phyloP scores from a whole-genome alignment of 1,284 basidiomycete genomes.

The Melampsora larici-populina region DNA sequence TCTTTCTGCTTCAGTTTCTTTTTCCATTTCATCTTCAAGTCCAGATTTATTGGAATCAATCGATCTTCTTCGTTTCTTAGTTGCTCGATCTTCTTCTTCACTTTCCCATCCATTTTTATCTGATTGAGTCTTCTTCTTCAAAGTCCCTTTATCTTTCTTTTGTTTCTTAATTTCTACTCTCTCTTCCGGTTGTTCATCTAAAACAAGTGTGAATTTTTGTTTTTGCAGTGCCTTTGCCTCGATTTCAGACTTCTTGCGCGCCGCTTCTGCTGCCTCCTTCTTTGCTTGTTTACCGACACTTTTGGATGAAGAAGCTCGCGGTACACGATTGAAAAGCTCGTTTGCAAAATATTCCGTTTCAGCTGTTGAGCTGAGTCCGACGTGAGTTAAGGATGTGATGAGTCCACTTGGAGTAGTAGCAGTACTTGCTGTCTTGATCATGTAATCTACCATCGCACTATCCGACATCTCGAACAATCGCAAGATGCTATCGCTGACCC shows the following conservation, averaged over 20 bases:
- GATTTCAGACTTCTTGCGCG: conserved; percentile 31
- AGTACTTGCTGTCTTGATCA: conserved; percentile 36
- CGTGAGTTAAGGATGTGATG: background rate
- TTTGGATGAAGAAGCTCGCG: conserved; percentile 9
- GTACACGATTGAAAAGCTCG: conserved; percentile 35
- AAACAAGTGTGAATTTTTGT: conserved; percentile 26
- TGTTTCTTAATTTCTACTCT: conserved; percentile 27
- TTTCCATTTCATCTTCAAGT: conserved; percentile 60
- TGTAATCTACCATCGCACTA: conserved; percentile 33
- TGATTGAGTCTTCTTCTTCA: conserved; percentile 56
- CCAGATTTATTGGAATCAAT: conserved; percentile 43
- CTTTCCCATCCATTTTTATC: conserved; percentile 50
- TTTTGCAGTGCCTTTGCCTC: conserved; percentile 31
- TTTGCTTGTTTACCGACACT: background rate
- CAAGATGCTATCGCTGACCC: conserved; percentile 41
- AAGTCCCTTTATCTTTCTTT: conserved; percentile 58
- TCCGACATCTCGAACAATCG: conserved; percentile 36
- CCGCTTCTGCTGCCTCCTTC: conserved; percentile 4
- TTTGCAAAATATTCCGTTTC: conserved; percentile 32
- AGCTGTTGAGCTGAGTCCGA: conserved; percentile 30
- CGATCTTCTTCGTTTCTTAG: conserved; percentile 16
- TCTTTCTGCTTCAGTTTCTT: conserved; percentile 68
- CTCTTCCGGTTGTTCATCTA: conserved; percentile 29
- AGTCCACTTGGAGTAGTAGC: conserved; percentile 9
- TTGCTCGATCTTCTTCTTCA: conserved; percentile 43